These are phyloP conservation scores for Parafenestella ontariensis DNA, from an alignment of 2,329 filamentous ascomycete species.

Conservation along the genomic window DNA sequence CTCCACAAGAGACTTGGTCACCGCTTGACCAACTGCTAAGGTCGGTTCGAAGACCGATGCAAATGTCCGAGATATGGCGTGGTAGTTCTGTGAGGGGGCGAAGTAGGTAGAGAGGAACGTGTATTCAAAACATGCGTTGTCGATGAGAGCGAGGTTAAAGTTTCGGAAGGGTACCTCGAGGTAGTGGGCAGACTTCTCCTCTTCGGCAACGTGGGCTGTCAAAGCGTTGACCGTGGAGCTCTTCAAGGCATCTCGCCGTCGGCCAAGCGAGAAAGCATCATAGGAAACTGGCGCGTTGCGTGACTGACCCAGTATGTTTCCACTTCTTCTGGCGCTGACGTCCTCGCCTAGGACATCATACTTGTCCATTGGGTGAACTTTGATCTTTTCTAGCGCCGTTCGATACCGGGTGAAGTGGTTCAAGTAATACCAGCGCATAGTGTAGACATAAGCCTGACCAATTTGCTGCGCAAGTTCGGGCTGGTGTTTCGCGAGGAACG, in stretches of 20 bases:
- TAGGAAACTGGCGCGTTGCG: constrained; percentile 66
- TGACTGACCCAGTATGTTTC: constrained; percentile 45
- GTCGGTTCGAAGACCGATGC: constrained; percentile 88
- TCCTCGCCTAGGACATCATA: constrained; percentile 85
- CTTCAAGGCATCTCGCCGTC: constrained; percentile 82
- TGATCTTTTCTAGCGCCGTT: constrained; percentile 82
- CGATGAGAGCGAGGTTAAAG: constrained; percentile 91
- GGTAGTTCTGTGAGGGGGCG: constrained; percentile 74
- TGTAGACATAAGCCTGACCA: constrained; percentile 92
- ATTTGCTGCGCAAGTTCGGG: constrained; percentile 87
- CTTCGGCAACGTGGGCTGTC: constrained; percentile 88
- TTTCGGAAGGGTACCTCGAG: constrained; percentile 91
- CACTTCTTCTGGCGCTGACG: constrained; percentile 68
- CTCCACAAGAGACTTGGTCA: constrained; percentile 79
- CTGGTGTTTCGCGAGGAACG: constrained; percentile 84
- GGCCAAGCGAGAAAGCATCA: constrained; percentile 88
- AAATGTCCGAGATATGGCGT: constrained; percentile 82
- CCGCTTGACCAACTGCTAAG: constrained; percentile 78
- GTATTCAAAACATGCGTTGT: constrained; percentile 95
- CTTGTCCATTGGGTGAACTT: constrained; percentile 81
- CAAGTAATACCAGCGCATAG: constrained; percentile 97
- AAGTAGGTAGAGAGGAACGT: constrained; percentile 93
- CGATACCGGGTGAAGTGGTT: constrained; percentile 91
- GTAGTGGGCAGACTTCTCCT: constrained; percentile 84
- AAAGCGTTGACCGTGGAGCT: constrained; percentile 76